A percentile compares a stretch with the other conserved stretches of the same genome.
phyloP scores from a whole-genome alignment of 164 flowering plant genomes.

The Litsea cubeba region DNA sequence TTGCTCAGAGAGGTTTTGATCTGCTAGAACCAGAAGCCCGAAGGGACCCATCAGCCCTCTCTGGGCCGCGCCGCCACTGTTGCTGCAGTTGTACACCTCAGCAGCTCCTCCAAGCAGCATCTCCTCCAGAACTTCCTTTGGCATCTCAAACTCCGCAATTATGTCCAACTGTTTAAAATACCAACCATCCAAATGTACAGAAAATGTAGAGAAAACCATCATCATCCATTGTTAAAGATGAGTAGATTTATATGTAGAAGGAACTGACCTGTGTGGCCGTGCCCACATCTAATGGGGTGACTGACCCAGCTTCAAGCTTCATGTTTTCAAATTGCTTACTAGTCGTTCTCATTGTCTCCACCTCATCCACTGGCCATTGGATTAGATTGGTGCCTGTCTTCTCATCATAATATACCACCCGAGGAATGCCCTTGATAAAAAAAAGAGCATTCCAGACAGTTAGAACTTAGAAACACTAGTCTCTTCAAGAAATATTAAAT shows the following conservation, averaged over 20 bases:
- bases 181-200: no score
- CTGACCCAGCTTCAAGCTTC: slow-evolving; percentile 41
- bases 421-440: slow-evolving; percentile 49
- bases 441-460: no score
- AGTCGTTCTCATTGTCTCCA: slow-evolving; percentile 52
- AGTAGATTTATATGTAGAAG: no score
- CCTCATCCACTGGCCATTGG: slow-evolving; percentile 82
- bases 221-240: no score
- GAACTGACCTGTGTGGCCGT: slow-evolving; percentile 42
- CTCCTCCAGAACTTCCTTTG: slow-evolving; percentile 33
- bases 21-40: slow-evolving; percentile 73
- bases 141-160: slow-evolving; percentile 65
- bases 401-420: slow-evolving; percentile 49
- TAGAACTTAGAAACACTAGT: slow-evolving; percentile 6
- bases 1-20: slow-evolving; percentile 46
- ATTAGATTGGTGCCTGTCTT: slow-evolving; percentile 57
- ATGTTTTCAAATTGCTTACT: slow-evolving; percentile 29
- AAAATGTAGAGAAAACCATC: not conserved
- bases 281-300: slow-evolving; percentile 46
- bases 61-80: slow-evolving; percentile 51
- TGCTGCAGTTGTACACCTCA: slow-evolving; percentile 44
- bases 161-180: slow-evolving; percentile 56
- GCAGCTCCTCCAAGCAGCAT: slow-evolving; percentile 17
- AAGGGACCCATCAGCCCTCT: slow-evolving; percentile 81
- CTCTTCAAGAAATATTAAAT: no score